Evolutionary conservation across 1,139 yeast genomes (phyloP), one percentile per base, ranked within the genome.

Genomic region (Magnusiomyces paraingens): DNA sequence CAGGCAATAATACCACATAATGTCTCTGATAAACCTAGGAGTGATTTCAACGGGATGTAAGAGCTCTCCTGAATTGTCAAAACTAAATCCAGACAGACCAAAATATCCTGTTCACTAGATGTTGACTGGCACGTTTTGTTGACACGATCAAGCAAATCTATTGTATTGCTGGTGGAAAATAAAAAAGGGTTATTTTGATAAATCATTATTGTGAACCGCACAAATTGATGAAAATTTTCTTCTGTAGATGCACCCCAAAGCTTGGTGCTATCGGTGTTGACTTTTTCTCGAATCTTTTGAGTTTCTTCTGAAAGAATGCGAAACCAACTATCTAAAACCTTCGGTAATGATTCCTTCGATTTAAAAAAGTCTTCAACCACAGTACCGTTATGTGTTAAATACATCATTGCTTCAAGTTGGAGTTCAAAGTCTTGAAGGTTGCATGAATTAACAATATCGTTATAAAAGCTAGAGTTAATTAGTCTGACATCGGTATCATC

Each of bases 321-420:
- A 18, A 73, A 61, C 69, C 78, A 66, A 3, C 66, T 64, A 14
- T 66, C 51, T 2, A 76, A 56, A 42, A 78, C 78, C 6, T 65
- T 62, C 5, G 77, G 69, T 51, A 84, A 66, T 38, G 82, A 79
- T 47, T 63, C 64, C 1, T 66, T 65, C 42, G 78, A 76, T 17
- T 81, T 73, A 53, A 80, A 76, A 51, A 83, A 74, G 49, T 82
- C 87, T 54, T 78, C 78, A 48, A 84, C 70, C 53, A 83, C 82
- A 47, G 77, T 71, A 0, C 94, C 95, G 57, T 80, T 74, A 42
- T 76, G 74, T 0, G 95, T 82, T 49, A 88, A 71, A 0, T 68
- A 64, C 40, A 68, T 67, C 45, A 88, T 65, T 2, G 86, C 83
- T 14, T 66, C 63, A 15, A 87, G 64, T 52, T 83, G 81, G 17